These are phyloP conservation scores for Thermoascus crustaceus DNA, from an alignment of 2,329 filamentous ascomycete species.

Conservation along the genomic window DNA sequence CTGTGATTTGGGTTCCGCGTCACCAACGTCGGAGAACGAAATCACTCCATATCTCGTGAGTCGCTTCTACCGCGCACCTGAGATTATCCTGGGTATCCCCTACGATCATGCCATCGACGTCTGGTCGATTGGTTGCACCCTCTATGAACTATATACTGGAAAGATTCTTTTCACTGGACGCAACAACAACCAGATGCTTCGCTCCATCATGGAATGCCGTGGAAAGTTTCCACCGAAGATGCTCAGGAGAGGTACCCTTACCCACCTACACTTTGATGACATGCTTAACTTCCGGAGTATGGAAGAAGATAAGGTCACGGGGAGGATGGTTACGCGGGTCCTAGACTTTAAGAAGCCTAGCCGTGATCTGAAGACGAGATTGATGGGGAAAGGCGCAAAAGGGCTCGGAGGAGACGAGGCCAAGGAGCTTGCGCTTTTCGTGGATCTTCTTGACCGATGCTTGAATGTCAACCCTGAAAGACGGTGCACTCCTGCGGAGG, in stretches of 20 bases:
- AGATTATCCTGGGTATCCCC: constrained; percentile 93
- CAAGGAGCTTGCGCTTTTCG: constrained; percentile 72
- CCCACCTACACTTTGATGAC: constrained; percentile 73
- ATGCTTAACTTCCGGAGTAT: constrained; percentile 74
- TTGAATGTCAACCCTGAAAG: constrained; percentile 87
- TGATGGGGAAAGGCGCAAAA: constrained; percentile 62
- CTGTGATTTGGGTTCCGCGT: constrained; percentile 93
- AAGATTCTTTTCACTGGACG: constrained; percentile 93
- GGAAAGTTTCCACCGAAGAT: constrained; percentile 87
- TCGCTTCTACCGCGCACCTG: constrained; percentile 92
- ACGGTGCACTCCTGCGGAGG: constrained; percentile 76
- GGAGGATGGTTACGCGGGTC: constrained; percentile 55
- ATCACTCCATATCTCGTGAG: constrained; percentile 93
- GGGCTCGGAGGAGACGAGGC: constrained; percentile 66
- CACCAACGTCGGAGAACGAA: constrained; percentile 81
- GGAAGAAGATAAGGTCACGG: constrained; percentile 79
- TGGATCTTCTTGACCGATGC: constrained; percentile 82
- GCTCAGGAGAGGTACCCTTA: constrained; percentile 71
- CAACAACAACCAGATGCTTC: constrained; percentile 98
- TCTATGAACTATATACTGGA: constrained; percentile 95
- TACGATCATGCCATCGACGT: constrained; percentile 93
- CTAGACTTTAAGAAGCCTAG: constrained; percentile 57
- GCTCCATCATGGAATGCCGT: constrained; percentile 89
- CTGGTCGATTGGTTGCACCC: constrained; percentile 95
- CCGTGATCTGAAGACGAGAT: constrained; percentile 70